phyloP scores from a whole-genome alignment of 2,329 filamentous ascomycete species.

The Ceratocystis albifundus region DNA sequence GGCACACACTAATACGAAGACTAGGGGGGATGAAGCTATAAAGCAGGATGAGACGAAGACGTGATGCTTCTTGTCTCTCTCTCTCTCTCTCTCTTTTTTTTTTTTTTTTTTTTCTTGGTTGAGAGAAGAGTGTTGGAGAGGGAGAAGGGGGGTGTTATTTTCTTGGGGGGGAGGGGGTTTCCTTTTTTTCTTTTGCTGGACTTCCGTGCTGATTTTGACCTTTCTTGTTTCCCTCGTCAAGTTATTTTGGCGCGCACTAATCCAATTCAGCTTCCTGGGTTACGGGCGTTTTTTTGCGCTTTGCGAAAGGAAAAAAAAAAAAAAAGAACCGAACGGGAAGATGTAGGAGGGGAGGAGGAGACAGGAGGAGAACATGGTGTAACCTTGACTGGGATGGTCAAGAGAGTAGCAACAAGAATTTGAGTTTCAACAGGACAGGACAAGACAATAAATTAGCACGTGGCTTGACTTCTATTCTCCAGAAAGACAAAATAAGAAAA shows the following conservation, averaged over 20 bases:
- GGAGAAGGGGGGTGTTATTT: not conserved
- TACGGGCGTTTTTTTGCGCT: not conserved
- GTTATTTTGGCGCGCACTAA: not conserved
- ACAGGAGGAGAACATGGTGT: not conserved
- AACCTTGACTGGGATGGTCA: not conserved
- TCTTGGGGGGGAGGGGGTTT: no score
- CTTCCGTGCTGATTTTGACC: not conserved
- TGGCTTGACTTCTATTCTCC: not conserved
- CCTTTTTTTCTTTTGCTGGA: not conserved
- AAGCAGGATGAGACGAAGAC: not conserved
- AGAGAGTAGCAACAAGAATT: no score
- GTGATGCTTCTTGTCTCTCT: not conserved
- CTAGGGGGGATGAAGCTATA: not conserved
- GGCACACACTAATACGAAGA: not conserved
- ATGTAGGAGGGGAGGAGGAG: not conserved
- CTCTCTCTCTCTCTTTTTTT: no score
- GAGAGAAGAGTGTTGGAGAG: not conserved
- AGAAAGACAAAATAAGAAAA: not conserved
- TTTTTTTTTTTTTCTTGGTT: slow-evolving; percentile 13
- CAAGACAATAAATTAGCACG: not conserved
- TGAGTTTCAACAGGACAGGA: not conserved
- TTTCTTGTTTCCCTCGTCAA: no score
- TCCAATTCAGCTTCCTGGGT: no score
- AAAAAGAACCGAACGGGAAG: not conserved
- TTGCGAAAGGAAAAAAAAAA: no score